Conservation (phyloP, 768 basidiomycete species). For the Gloeostereum incarnatum region DNA sequence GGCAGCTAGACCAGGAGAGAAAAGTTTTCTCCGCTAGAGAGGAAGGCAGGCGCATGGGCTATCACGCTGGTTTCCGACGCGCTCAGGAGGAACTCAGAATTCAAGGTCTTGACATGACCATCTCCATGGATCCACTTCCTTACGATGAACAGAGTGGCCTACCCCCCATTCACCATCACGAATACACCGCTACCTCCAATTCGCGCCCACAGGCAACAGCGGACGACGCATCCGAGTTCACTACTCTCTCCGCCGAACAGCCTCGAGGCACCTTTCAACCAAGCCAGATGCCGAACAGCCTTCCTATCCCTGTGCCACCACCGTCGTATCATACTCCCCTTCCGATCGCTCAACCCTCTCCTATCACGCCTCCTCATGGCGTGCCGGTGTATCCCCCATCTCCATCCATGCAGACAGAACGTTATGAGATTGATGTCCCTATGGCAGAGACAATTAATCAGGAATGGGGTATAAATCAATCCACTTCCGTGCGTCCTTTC, state of each 20-base stretch:
- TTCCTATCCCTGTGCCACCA: no score
- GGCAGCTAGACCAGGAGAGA: slow-evolving; percentile 26
- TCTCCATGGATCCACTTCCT: no score
- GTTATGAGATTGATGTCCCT: slow-evolving; percentile 4
- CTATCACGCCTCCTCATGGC: no score
- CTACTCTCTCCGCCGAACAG: no score
- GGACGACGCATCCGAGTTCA: no score
- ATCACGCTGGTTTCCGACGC: slow-evolving; percentile 28
- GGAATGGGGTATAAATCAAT: not conserved
- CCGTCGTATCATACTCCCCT: no score
- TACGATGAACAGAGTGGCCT: not conserved
- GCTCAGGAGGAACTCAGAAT: slow-evolving; percentile 11
- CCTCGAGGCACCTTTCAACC: no score
- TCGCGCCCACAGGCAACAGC: not conserved
- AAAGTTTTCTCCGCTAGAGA: slow-evolving; percentile 29
- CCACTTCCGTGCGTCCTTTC: not conserved
- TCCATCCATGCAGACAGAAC: no score
- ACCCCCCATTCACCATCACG: not conserved
- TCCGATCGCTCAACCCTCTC: no score
- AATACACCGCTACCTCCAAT: not conserved
- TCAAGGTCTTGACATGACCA: no score
- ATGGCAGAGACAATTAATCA: not conserved
- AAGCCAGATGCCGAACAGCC: no score
- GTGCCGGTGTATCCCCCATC: no score
- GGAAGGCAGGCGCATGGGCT: slow-evolving; percentile 29